Conservation (phyloP, 345 rosid species). For the Euphorbia pulcherrima region DNA sequence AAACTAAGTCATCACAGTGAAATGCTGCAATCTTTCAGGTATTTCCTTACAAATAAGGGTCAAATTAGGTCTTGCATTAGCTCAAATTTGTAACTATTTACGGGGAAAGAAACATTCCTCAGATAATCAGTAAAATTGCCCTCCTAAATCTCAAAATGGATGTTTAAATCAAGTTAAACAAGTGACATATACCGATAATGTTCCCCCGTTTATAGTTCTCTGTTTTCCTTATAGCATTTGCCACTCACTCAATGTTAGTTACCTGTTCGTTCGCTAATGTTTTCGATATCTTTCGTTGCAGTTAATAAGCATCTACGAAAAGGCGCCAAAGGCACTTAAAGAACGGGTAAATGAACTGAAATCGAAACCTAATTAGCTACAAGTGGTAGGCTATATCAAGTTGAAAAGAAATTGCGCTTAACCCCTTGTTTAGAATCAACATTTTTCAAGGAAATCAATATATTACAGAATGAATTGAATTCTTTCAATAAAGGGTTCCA, state of each 20-base stretch:
- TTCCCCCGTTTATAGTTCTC: neutral
- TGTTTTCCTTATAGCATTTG: constrained; percentile 1
- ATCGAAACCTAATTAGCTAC: too few species aligned
- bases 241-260: neutral
- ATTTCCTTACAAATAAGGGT: neutral
- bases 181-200: neutral
- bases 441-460: too few species aligned
- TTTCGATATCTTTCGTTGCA: constrained; percentile 23
- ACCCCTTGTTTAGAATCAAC: too few species aligned
- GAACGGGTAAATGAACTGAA: constrained; percentile 83
- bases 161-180: neutral
- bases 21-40: constrained; percentile 93
- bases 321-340: constrained; percentile 70
- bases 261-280: neutral
- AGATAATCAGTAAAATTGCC: constrained; percentile 45
- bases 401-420: neutral
- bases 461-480: too few species aligned
- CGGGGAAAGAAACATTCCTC: constrained; percentile 78
- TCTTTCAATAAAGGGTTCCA: too few species aligned
- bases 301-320: constrained; percentile 64
- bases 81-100: neutral
- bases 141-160: constrained; percentile 84
- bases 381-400: constrained; percentile 31
- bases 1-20: too few species aligned
- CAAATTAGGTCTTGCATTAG: neutral